Percentiles rank a stretch among this genome's conserved stretches.
phyloP scores from a whole-genome alignment of 179 eudicot genomes.

The Gypsophila paniculata region DNA sequence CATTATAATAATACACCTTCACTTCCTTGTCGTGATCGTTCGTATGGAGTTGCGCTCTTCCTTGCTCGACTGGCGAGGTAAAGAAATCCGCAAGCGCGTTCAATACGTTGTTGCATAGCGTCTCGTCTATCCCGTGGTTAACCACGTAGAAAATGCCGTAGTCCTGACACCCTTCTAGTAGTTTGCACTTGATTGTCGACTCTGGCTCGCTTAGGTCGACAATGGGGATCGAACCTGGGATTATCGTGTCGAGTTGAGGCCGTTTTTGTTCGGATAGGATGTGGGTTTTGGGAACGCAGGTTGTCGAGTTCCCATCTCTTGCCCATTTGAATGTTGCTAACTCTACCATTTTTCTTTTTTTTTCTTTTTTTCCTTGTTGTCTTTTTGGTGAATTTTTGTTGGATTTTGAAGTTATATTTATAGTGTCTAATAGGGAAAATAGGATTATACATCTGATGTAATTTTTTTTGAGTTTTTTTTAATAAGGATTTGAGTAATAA shows the following conservation, averaged over 20 bases:
- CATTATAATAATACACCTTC: neutral
- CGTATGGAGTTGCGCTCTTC: constrained; percentile 1
- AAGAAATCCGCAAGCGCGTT: constrained; percentile 9
- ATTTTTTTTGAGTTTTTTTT: no score
- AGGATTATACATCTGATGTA: no score
- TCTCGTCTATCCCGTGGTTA: constrained; percentile 8
- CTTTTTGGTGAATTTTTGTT: no score
- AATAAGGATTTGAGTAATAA: no score
- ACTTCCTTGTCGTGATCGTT: neutral
- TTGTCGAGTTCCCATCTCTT: constrained; percentile 6
- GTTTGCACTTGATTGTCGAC: neutral
- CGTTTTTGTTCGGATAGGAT: constrained; percentile 9
- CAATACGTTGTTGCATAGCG: neutral
- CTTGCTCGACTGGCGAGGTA: constrained; percentile 1
- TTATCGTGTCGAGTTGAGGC: neutral
- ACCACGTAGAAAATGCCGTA: constrained; percentile 14
- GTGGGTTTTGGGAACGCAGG: neutral
- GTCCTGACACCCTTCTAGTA: neutral
- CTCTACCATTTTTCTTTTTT: no score
- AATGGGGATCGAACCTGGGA: constrained; percentile 8
- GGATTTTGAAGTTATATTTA: no score
- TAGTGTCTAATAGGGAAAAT: no score
- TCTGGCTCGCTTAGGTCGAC: constrained; percentile 14
- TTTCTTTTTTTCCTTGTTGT: no score
- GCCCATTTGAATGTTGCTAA: constrained; percentile 12